Evolutionary conservation across 768 basidiomycete species (phyloP), one percentile per base, ranked within the genome.

Genomic region (Clavulina sp.): DNA sequence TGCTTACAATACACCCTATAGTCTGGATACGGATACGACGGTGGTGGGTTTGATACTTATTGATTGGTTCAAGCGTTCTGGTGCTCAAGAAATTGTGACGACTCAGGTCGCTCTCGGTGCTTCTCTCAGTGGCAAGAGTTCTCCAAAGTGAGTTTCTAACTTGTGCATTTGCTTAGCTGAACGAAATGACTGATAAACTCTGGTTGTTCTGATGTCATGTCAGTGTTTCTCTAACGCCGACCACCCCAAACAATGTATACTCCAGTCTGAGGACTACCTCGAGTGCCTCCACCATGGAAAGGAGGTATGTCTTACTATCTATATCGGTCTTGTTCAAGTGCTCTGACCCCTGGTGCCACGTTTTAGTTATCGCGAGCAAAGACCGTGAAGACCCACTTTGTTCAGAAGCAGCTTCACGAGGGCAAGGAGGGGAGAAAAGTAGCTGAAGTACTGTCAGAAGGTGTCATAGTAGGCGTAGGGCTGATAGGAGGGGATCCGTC

Each of bases 111-210:
- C 57, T 77, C 84, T 55, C 75, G 85, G 60, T 95, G 91, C 67
- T 91, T 91, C 65, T 71, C 77, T 9, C 86, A 81, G 68, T 93
- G 89, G 88, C 88, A 91, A 61, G 85, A 91, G 65, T 84, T 86
- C 68, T 72, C 78, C 58, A 82, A 80, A 62, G 83, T 81, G 44
- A 36, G 40, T 32, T 5, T 52, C 54, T 32, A 50, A 50, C 53
- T 43, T 6, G 19, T 49, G 24, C 7, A 21, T 48, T 29, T 16
- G 18, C 28, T 16, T 23, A 31, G 43, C 34, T 33, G 18, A 44
- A 30, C 24, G 26, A 4, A 18, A 21, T 32, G 24, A 24, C 21
- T 40, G 26, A 4, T 28, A 36, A 3, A 31, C 24, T 38, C 19
- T 9, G 34, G 19, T 29, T 38, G 7, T 28, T 16, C 21, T 28